These are phyloP conservation scores for barley (Hordeum vulgare) DNA, from an alignment of 176 grass and related monocot genomes.

Conservation along the genomic window DNA sequence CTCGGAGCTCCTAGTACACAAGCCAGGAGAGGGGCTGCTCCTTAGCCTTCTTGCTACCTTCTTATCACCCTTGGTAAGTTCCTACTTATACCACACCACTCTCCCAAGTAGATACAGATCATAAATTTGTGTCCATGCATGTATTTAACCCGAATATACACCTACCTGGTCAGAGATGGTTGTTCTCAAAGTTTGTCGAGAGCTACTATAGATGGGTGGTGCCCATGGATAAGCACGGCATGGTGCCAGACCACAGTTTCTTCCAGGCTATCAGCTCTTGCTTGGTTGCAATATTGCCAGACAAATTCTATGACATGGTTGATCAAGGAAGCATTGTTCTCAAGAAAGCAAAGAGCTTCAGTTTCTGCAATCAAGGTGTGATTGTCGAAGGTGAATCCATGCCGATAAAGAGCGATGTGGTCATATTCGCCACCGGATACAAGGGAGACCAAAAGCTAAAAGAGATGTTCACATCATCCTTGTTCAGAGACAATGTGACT, in stretches of 20 bases:
- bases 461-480: constrained; percentile 34
- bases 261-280: constrained; percentile 22
- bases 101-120: background rate
- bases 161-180: constrained; percentile 20
- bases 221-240: constrained; percentile 36
- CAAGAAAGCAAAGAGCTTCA: constrained; percentile 33
- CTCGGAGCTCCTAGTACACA: constrained; percentile 41
- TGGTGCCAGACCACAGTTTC: constrained; percentile 48
- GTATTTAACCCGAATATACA: background rate
- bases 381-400: constrained; percentile 21
- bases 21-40: constrained; percentile 53
- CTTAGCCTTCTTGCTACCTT: constrained; percentile 35
- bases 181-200: constrained; percentile 36
- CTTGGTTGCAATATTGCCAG: constrained; percentile 12
- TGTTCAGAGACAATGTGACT: constrained; percentile 28
- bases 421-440: constrained; percentile 44
- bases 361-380: constrained; percentile 38
- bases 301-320: constrained; percentile 46
- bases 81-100: background rate
- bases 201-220: constrained; percentile 33
- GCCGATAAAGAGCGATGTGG: constrained; percentile 3
- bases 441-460: constrained; percentile 41
- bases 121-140: background rate
- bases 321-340: constrained; percentile 40
- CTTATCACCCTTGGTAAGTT: constrained; percentile 38